Percentiles rank a stretch among this genome's conserved stretches.
Evolutionary conservation across 2,329 filamentous ascomycete species (phyloP).

Genomic region (Claviceps sp.): DNA sequence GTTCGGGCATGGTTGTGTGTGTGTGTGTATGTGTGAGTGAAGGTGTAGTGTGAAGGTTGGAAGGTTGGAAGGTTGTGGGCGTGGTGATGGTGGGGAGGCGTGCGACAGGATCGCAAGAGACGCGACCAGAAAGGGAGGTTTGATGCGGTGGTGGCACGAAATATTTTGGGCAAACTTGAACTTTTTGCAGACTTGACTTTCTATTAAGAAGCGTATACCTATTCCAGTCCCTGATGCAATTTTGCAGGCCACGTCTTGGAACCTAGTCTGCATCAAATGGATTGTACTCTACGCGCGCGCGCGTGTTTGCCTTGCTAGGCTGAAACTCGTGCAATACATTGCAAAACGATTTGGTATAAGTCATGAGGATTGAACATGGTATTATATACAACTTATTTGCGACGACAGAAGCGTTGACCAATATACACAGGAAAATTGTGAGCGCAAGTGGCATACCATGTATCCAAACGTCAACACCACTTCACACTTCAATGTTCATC

Average conservation of each 20-base stretch:
- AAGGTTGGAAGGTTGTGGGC: not conserved
- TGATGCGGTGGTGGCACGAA: too few species aligned
- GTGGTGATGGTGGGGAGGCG: not conserved
- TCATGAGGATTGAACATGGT: not conserved
- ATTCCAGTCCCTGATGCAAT: too few species aligned
- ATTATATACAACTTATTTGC: not conserved
- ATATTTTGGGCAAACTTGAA: too few species aligned
- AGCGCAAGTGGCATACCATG: not conserved
- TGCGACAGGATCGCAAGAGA: too few species aligned
- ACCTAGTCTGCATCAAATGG: too few species aligned
- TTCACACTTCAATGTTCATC: too few species aligned
- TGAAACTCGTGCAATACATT: not conserved
- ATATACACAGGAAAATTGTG: not conserved
- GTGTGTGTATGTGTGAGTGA: not conserved
- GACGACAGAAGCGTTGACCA: not conserved
- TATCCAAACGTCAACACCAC: not conserved
- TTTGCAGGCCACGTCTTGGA: too few species aligned
- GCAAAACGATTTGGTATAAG: not conserved
- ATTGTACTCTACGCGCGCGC: too few species aligned
- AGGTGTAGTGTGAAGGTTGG: not conserved
- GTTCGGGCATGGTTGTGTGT: constrained; percentile 28
- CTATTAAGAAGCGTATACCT: too few species aligned
- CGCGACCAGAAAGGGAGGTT: too few species aligned
- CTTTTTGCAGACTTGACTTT: too few species aligned
- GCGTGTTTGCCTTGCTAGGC: not conserved